Percentiles rank a stretch among this genome's conserved stretches.
These are phyloP conservation scores for Immersiporthe knoxdaviesiana DNA, from an alignment of 2,329 filamentous ascomycete genomes.

Conservation along the genomic window DNA sequence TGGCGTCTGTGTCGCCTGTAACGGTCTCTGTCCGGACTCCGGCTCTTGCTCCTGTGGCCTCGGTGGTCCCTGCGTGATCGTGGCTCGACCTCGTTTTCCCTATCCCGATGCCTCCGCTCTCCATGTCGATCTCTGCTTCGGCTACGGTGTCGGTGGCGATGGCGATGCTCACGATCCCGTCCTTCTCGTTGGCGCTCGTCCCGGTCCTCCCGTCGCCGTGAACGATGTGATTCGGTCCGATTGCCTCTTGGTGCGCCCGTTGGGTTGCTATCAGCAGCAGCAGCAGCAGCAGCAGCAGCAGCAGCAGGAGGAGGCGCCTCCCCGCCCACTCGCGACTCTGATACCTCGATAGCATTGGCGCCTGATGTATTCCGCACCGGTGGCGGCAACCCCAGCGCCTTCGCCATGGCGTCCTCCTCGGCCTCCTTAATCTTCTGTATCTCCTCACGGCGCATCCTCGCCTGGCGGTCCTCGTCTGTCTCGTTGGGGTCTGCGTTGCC, in stretches of 20 bases:
- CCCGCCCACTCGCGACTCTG: constrained; percentile 42
- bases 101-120: constrained; percentile 36
- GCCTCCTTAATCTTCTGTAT: constrained; percentile 83
- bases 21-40: constrained; percentile 37
- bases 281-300: no score
- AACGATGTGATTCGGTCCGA: constrained; percentile 32
- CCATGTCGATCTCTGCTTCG: constrained; percentile 34
- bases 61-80: constrained; percentile 36
- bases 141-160: constrained; percentile 36
- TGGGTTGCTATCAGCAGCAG: no score
- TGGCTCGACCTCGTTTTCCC: constrained; percentile 39
- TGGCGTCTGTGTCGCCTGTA: constrained; percentile 39
- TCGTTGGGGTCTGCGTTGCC: constrained; percentile 53
- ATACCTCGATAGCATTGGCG: constrained; percentile 71
- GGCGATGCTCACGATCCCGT: constrained; percentile 5
- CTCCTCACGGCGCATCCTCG: constrained; percentile 73
- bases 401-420: constrained; percentile 88
- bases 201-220: constrained; percentile 34
- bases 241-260: constrained; percentile 29
- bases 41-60: constrained; percentile 44
- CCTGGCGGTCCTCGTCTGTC: constrained; percentile 61
- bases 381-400: constrained; percentile 78
- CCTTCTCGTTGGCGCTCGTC: constrained; percentile 38
- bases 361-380: constrained; percentile 61
- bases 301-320: constrained; percentile 37